Evolutionary conservation across 306 rosid species (phyloP).

Genomic region (Gynostemma pentaphyllum): DNA sequence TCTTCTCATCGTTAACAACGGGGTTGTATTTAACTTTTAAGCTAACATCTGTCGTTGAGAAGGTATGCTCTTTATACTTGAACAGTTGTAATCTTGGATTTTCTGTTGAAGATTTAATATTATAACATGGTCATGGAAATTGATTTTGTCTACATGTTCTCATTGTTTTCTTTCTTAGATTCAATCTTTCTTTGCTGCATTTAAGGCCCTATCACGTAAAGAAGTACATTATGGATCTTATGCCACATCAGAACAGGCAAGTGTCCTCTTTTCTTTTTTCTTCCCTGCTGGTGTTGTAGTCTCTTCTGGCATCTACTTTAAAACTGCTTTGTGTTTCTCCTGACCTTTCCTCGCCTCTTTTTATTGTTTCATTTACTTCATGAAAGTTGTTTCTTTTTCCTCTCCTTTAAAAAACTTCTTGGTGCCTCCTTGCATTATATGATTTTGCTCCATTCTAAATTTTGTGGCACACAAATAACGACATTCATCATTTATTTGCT

Average conservation of each 20-base stretch:
- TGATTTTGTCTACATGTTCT: neutral
- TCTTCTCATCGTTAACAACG: conserved; percentile 79
- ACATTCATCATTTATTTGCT: neutral
- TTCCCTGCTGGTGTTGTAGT: conserved; percentile 7
- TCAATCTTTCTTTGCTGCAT: conserved; percentile 46
- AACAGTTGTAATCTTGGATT: conserved; percentile 9
- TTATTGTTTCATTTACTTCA: no score
- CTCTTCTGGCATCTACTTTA: neutral
- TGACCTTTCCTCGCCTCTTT: no score
- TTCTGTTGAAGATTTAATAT: conserved; percentile 9
- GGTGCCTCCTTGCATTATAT: no score
- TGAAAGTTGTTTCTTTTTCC: no score
- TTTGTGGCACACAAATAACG: neutral
- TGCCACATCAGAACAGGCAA: conserved; percentile 84
- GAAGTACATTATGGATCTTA: conserved; percentile 67
- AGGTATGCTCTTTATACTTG: conserved; percentile 39
- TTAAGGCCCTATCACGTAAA: conserved; percentile 51
- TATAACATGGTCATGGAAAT: conserved; percentile 3
- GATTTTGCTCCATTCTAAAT: neutral
- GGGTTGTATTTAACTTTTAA: conserved; percentile 85
- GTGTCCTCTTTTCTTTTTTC: neutral
- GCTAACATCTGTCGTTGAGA: conserved; percentile 70
- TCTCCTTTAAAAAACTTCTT: no score
- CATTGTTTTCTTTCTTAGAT: conserved; percentile 27
- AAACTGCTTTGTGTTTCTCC: neutral